phyloP scores from a whole-genome alignment of 352 stramenopile genomes.

The Phytophthora nicotianae region DNA sequence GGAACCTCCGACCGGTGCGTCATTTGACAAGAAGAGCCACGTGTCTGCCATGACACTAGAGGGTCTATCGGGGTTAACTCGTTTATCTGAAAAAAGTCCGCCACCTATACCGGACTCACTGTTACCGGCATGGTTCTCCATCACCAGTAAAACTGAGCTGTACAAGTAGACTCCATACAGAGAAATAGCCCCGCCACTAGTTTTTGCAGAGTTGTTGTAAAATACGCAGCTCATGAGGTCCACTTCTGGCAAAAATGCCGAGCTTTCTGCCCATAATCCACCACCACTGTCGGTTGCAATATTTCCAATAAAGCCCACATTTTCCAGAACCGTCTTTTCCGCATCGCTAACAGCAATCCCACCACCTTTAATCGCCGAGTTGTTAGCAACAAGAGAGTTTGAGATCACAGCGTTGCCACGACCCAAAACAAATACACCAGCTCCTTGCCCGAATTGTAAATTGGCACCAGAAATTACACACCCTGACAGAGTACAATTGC shows the following conservation, averaged over 20 bases:
- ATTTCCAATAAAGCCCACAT: slow-evolving; percentile 34
- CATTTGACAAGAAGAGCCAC: slow-evolving; percentile 45
- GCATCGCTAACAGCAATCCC: slow-evolving; percentile 35
- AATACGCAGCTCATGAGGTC: slow-evolving; percentile 30
- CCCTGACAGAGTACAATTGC: slow-evolving; percentile 29
- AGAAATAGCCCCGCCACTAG: slow-evolving; percentile 33
- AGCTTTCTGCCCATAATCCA: slow-evolving; percentile 24
- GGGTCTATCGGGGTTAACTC: not conserved
- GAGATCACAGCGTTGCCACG: slow-evolving; percentile 24
- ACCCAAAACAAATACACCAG: slow-evolving; percentile 40
- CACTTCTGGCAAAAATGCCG: slow-evolving; percentile 3
- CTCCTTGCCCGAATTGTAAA: slow-evolving; percentile 27
- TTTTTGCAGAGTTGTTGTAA: slow-evolving; percentile 50
- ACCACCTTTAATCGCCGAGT: slow-evolving; percentile 36
- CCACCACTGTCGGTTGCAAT: slow-evolving; percentile 29
- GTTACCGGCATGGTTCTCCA: slow-evolving; percentile 39
- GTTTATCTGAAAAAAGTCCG: slow-evolving; percentile 23
- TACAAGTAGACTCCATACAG: slow-evolving; percentile 15
- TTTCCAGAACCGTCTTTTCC: slow-evolving; percentile 17
- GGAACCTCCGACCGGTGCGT: slow-evolving; percentile 33
- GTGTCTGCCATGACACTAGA: slow-evolving; percentile 15
- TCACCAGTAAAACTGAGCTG: slow-evolving; percentile 25
- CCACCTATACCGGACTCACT: slow-evolving; percentile 34
- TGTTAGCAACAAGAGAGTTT: slow-evolving; percentile 30
- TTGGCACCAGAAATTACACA: slow-evolving; percentile 30